phyloP scores from a whole-genome alignment of 2,329 filamentous ascomycete genomes.

The Colletotrichum costaricense region DNA sequence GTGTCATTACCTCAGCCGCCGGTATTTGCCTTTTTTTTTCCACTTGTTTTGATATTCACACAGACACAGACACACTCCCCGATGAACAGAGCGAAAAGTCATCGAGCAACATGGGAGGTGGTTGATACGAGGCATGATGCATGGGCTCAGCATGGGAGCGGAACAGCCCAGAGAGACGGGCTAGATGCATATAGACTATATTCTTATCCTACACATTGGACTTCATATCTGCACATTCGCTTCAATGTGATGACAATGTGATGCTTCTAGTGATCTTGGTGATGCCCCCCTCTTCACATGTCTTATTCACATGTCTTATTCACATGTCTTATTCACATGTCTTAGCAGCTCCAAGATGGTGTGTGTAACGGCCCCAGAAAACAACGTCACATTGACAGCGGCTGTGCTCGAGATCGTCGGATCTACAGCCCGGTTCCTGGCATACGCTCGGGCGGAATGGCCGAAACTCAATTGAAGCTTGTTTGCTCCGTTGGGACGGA shows the following conservation, averaged over 20 bases:
- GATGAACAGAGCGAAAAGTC: slow-evolving; percentile 19
- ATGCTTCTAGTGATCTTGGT: neutral
- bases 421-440: slow-evolving; percentile 11
- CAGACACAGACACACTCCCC: neutral
- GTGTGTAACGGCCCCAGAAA: slow-evolving; percentile 12
- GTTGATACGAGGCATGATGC: slow-evolving; percentile 31
- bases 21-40: neutral
- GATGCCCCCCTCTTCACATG: too few species aligned
- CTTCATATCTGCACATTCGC: neutral
- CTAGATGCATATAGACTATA: slow-evolving; percentile 31
- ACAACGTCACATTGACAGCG: slow-evolving; percentile 27
- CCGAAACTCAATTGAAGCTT: slow-evolving; percentile 1
- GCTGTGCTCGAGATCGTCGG: slow-evolving; percentile 23
- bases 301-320: too few species aligned
- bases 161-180: slow-evolving; percentile 29
- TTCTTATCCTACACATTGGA: neutral
- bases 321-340: too few species aligned
- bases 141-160: slow-evolving; percentile 28
- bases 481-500: neutral
- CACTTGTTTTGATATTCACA: neutral
- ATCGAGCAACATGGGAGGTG: slow-evolving; percentile 6
- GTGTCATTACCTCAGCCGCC: neutral
- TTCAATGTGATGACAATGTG: neutral
- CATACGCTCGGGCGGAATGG: neutral
- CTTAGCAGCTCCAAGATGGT: neutral